Evolutionary conservation across 1,139 yeast genomes (phyloP).

Genomic region (Kazachstania sp.): DNA sequence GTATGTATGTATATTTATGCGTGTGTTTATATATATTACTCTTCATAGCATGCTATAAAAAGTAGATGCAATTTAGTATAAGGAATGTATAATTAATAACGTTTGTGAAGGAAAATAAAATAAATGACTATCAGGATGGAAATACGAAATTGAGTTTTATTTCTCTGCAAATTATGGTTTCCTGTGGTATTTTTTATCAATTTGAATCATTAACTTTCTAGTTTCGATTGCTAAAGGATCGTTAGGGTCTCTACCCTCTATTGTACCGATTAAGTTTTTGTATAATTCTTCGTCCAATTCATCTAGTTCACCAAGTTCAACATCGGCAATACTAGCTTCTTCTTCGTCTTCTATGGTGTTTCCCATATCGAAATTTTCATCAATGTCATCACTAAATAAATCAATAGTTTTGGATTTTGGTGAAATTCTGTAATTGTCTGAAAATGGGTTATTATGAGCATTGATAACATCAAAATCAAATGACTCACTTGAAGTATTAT

Average conservation of each 20-base stretch:
- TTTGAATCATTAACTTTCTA: background rate
- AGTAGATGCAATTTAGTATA: background rate
- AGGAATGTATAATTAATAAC: background rate
- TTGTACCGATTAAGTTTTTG: constrained; percentile 15
- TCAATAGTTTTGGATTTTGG: constrained; percentile 1
- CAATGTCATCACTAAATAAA: constrained; percentile 15
- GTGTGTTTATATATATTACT: background rate
- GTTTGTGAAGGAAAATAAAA: background rate
- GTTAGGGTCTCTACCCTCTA: background rate
- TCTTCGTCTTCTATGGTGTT: background rate
- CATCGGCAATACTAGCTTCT: constrained; percentile 21
- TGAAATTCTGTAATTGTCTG: constrained; percentile 4
- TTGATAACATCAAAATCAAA: constrained; percentile 1
- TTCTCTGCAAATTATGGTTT: too few relatives aligned
- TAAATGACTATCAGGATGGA: too few relatives aligned
- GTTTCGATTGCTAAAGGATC: constrained; percentile 2
- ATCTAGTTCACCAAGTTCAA: constrained; percentile 26
- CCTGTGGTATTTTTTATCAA: background rate
- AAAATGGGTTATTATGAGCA: constrained; percentile 1
- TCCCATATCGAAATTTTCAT: constrained; percentile 11
- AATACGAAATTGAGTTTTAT: too few relatives aligned
- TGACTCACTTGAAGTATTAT: background rate
- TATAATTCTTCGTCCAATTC: constrained; percentile 29
- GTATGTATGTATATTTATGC: background rate
- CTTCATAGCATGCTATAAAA: background rate